Base-by-base conservation (phyloP, 208 protist genomes). In the Novymonas esmeraldas region DNA sequence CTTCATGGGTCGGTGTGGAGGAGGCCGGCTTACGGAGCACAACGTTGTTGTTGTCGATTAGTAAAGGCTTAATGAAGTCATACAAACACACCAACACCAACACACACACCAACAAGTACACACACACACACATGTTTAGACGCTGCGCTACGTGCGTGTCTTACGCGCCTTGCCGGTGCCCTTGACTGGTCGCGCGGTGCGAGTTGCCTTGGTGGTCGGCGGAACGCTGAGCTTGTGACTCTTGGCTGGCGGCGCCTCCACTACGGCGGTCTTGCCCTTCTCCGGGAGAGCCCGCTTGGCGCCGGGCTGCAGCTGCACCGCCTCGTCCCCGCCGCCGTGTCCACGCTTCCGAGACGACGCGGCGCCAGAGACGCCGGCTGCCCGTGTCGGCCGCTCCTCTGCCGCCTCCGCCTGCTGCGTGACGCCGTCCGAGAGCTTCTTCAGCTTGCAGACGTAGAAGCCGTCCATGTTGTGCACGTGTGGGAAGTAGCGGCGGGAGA, bases 391-490 rank as follows among this genome's bases (percentile, higher is more conserved):
- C 38, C 52, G 24, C 16, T 33, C 63, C 7, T 60, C n/a, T 9
- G 29, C 34, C 38, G 33, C 18, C 0, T 51, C 59, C 18, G 33
- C 9, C 20, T 62, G 57, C 41, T 75, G 80, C 26, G 46, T 63
- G 22, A 24, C 26, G 36, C 73, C 62, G 41, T 83, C 55, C 3
- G 84, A 85, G 11, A 94, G 44, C 80, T 99, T 99, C 73, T 97
- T 94, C 41, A 99, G 79, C 82, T 99, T 99, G 76, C 92, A 96
- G 3, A 99, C 98, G 80, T 97, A 99, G 93, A 99, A 99, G 56
- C 99, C 99, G 67, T 99, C 98, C 95, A 99, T 99, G 84, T 99
- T 99, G 87, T 99, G 98, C 24, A 93, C 90, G 73, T 99, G 99
- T 22, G 99, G 99, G 66, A 99, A 99, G 78, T 98, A 95, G 14